Conservation (phyloP, 352 stramenopile genomes). For the Thraustotheca clavata region DNA sequence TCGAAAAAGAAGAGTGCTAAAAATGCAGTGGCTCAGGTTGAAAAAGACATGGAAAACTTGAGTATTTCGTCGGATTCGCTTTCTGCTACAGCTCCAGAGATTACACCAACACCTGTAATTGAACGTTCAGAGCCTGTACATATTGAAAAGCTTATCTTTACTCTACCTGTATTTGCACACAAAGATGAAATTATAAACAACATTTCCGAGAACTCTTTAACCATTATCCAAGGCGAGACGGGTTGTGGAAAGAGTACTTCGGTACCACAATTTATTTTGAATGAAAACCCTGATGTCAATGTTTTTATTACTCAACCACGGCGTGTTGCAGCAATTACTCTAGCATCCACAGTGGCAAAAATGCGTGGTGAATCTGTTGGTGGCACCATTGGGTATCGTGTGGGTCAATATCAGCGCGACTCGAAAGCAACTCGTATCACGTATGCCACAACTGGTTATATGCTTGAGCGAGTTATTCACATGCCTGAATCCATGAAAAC, state of each 20-base stretch:
- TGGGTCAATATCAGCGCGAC: conserved; percentile 87
- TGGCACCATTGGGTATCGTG: conserved; percentile 67
- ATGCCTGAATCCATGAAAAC: conserved; percentile 76
- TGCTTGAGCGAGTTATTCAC: conserved; percentile 92
- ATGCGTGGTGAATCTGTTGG: conserved; percentile 82
- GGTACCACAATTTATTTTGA: conserved; percentile 91
- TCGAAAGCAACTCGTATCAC: conserved; percentile 88
- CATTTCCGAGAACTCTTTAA: conserved; percentile 74
- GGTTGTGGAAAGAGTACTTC: conserved; percentile 96
- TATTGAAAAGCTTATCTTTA: conserved; percentile 41
- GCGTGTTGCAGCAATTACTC: conserved; percentile 87
- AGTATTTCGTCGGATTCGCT: too few species aligned
- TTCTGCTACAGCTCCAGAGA: not conserved
- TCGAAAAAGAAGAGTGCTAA: not conserved
- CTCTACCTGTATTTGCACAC: conserved; percentile 83
- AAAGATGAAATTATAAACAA: conserved; percentile 80
- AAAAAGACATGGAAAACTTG: not conserved
- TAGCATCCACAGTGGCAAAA: conserved; percentile 85
- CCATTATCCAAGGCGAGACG: conserved; percentile 90
- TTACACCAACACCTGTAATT: not conserved
- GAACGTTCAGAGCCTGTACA: not conserved
- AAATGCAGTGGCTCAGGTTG: not conserved
- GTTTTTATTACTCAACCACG: conserved; percentile 95
- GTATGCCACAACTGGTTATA: conserved; percentile 96
- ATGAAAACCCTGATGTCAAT: conserved; percentile 64